Evolutionary conservation across 441 rosid genomes (phyloP), one percentile per base, ranked within the genome.

Genomic region (Arabidopsis lyrata): DNA sequence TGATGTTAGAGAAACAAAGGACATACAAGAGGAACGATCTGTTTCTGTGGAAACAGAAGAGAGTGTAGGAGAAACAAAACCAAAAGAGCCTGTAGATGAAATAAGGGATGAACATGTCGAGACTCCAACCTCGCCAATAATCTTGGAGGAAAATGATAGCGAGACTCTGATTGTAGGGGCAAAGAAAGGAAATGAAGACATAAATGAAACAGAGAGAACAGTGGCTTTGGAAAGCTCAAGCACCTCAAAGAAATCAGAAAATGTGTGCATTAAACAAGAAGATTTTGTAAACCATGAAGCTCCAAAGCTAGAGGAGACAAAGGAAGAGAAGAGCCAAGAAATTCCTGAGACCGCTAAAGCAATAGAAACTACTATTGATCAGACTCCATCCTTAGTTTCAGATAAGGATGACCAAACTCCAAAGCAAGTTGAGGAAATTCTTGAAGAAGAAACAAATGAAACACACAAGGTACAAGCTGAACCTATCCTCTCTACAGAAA

Each of bases 301-400:
- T 59, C 67, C 63, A 48, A 68, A 49, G 58, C 2, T 32, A 52
- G 75, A 75, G 32, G 67, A 65, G 16, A 49, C 56, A 66, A 70
- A 80, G 75, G 76, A 65, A 22, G 68, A 82, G 70, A 73, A n/a
- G 45, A 38, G 24, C 61, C 49, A 34, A 49, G 77, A 83, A 64
- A 38, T 59, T 63, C 36, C 66, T 57, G 81, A 73, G 66, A 76
- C 66, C 39, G 42, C 11, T 5, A 10, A 52, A 73, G 64, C 18
- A 63, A 42, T 15, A 41, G 72, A 63, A 38, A 52, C 76, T 41
- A 9, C 2, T 0, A 6, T 47, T 45, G 70, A 60, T 71, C 78
- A 75, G 34, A 72, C 62, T 68, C 71, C 77, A 54, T 53, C 74
- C 63, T 50, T 75, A 49, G 64, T 60, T 63, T 12, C 63, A 29